Evolutionary conservation across 768 basidiomycete genomes (phyloP).

Genomic region (Boletus sensibilis): DNA sequence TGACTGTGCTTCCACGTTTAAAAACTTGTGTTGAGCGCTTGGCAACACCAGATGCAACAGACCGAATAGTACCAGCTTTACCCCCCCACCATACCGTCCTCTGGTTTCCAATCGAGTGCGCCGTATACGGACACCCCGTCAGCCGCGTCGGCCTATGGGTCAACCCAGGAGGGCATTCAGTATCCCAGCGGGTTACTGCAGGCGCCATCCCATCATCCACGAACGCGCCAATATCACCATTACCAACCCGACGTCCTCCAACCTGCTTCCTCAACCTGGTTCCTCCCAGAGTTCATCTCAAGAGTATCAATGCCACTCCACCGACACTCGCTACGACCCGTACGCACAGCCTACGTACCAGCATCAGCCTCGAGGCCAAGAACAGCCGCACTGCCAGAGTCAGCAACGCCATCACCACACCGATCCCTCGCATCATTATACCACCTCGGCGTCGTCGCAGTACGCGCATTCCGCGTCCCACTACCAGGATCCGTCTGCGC

Average conservation of each 20-base stretch:
- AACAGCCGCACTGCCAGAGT: slow-evolving; percentile 22
- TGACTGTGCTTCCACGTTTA: slow-evolving; percentile 3
- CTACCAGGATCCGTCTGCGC: slow-evolving; percentile 12
- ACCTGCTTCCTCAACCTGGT: too few relatives aligned
- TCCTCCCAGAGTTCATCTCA: slow-evolving; percentile 23
- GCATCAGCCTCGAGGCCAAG: slow-evolving; percentile 17
- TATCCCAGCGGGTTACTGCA: slow-evolving; percentile 13
- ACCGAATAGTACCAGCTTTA: slow-evolving; percentile 23
- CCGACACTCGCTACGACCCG: slow-evolving; percentile 17
- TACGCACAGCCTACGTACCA: slow-evolving; percentile 13
- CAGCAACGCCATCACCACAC: slow-evolving; percentile 20
- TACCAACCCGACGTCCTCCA: slow-evolving; percentile 14
- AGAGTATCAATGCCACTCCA: slow-evolving; percentile 9
- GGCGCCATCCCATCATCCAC: background rate
- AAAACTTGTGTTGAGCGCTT: background rate
- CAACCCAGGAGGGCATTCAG: background rate
- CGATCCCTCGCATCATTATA: slow-evolving; percentile 8
- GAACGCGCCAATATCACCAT: slow-evolving; percentile 6
- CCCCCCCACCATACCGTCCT: slow-evolving; percentile 24
- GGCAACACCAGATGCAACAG: slow-evolving; percentile 13
- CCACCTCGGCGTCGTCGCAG: slow-evolving; percentile 4
- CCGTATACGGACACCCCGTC: slow-evolving; percentile 4
- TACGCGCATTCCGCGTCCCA: background rate
- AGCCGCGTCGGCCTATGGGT: slow-evolving; percentile 3
- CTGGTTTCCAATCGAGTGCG: slow-evolving; percentile 10